Evolutionary conservation across 2,329 filamentous ascomycete genomes (phyloP), one percentile per base, ranked within the genome.

Genomic region (Pseudocercospora musae): DNA sequence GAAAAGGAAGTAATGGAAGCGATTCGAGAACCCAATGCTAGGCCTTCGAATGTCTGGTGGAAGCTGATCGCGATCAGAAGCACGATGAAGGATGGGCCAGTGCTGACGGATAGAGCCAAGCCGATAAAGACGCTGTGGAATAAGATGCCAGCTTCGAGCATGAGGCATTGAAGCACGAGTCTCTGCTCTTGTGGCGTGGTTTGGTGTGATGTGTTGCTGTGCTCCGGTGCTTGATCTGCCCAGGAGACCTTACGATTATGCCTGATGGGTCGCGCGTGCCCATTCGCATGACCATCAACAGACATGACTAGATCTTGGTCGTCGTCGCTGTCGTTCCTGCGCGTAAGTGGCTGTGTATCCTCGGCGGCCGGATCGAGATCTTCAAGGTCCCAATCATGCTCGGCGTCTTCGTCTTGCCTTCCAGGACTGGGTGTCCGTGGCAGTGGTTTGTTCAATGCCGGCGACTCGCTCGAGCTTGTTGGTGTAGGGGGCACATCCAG

Each of bases 51-150:
- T 67, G 85, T 87, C 70, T 89, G 88, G 71, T 90, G 88, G 78
- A 91, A 90, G 31, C 87, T 77, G 62, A 91, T 90, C 64, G 88
- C 88, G 53, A 89, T 78, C 7, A 90, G 80, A 3, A 91, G 81
- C 25, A 90, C 80, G 60, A 87, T 75, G 73, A 90, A 90, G 3
- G 86, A 84, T 5, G 80, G 78, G 1, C 89, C 85, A 1, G 85
- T 84, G 20, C 87, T 87, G 66, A 91, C 88, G 25, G 86, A 88
- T 25, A 91, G 77, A 0, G 89, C 89, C 81, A 90, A 89, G 62
- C 88, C 88, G 60, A 91, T 88, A 73, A 91, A 91, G 62, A 92
- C 84, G 64, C 87, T 90, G 77, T 92, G 89, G 73, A 92, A 92
- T 10, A 92, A 80, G 66, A 92, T 92, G 64, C 89, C 89, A 60